These are phyloP conservation scores for Trichoderma citrinoviride DNA, from an alignment of 2,329 filamentous ascomycete species.

Conservation along the genomic window DNA sequence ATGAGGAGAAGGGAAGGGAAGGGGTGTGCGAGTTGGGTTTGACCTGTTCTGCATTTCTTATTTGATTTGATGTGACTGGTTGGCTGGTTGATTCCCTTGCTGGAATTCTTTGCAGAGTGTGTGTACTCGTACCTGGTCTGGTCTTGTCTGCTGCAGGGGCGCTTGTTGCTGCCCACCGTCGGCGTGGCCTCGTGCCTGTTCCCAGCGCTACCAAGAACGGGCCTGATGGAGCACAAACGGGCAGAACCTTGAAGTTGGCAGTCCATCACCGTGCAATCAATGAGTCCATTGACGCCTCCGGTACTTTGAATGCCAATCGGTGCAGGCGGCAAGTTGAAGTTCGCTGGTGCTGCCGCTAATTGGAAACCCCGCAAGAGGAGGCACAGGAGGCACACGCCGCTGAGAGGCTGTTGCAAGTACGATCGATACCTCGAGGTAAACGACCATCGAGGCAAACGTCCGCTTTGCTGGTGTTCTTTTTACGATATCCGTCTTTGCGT, in stretches of 20 bases:
- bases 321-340: background rate
- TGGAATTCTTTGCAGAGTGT: background rate
- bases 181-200: constrained; percentile 4
- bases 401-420: background rate
- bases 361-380: background rate
- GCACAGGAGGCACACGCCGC: background rate
- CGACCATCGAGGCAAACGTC: too few relatives aligned
- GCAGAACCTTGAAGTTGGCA: too few relatives aligned
- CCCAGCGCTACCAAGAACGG: too few relatives aligned
- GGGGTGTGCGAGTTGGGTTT: background rate
- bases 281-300: background rate
- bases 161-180: constrained; percentile 7
- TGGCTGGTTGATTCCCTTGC: background rate
- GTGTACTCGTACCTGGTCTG: background rate
- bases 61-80: too few relatives aligned
- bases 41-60: too few relatives aligned
- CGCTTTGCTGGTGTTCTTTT: too few relatives aligned
- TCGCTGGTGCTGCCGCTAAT: too few relatives aligned
- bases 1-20: too few relatives aligned
- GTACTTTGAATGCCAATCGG: background rate
- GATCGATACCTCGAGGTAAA: too few relatives aligned
- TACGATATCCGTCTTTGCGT: too few relatives aligned
- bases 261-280: too few relatives aligned
- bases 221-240: too few relatives aligned
- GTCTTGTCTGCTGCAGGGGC: constrained; percentile 7